phyloP scores from a whole-genome alignment of 2,329 filamentous ascomycete genomes.

The Didymella arachidicola region DNA sequence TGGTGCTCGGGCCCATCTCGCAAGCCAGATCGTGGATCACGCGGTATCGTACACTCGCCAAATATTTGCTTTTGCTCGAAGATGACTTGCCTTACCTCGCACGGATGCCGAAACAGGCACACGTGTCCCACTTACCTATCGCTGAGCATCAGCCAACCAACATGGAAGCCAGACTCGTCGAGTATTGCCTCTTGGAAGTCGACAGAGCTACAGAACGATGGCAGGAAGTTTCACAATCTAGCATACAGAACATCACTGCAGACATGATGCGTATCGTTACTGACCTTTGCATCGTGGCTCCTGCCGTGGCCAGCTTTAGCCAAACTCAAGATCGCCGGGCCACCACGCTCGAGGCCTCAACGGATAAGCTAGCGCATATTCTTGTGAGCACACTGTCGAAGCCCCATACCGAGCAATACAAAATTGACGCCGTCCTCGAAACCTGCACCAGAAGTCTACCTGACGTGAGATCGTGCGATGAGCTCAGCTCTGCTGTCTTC shows the following conservation, averaged over 20 bases:
- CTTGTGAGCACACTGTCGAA: slow-evolving; percentile 49
- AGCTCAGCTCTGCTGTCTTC: slow-evolving; percentile 31
- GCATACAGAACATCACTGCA: slow-evolving; percentile 56
- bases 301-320: slow-evolving; percentile 40
- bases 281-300: slow-evolving; percentile 57
- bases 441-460: slow-evolving; percentile 46
- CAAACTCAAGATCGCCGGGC: slow-evolving; percentile 35
- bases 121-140: slow-evolving; percentile 14
- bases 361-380: slow-evolving; percentile 33
- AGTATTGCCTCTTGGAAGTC: slow-evolving; percentile 56
- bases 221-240: slow-evolving; percentile 53
- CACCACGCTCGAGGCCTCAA: slow-evolving; percentile 29
- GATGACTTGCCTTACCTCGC: slow-evolving; percentile 19
- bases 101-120: slow-evolving; percentile 4
- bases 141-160: slow-evolving; percentile 33
- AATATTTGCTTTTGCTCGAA: slow-evolving; percentile 59
- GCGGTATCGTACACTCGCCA: slow-evolving; percentile 53
- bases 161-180: slow-evolving; percentile 50
- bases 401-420: slow-evolving; percentile 52
- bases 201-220: slow-evolving; percentile 56
- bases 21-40: slow-evolving; percentile 55
- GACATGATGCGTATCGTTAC: slow-evolving; percentile 61
- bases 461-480: slow-evolving; percentile 28
- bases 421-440: slow-evolving; percentile 54
- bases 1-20: slow-evolving; percentile 52